phyloP scores from a whole-genome alignment of 345 rosid species.

The Boechera retrofracta region DNA sequence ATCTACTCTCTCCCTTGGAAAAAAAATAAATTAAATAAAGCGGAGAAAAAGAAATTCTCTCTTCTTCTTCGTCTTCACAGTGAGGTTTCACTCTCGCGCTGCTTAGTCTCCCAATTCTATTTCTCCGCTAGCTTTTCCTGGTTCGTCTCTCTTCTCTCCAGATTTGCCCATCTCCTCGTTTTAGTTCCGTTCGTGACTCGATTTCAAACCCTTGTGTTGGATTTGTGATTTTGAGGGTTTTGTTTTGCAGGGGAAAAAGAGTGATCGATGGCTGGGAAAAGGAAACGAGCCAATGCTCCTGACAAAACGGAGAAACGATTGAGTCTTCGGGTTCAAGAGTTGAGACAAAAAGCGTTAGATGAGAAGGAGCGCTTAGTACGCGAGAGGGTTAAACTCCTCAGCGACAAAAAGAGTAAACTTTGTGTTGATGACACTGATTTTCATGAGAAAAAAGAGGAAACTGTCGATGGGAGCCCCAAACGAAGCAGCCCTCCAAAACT shows the following conservation, averaged over 20 bases:
- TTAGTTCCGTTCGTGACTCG: background rate
- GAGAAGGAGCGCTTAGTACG: constrained; percentile 58
- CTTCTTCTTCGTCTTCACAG: background rate
- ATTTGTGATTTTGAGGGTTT: constrained; percentile 18
- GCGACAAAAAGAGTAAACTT: constrained; percentile 18
- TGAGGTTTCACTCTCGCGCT: background rate
- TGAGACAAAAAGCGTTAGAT: constrained; percentile 41
- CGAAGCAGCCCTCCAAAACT: background rate
- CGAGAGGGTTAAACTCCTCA: constrained; percentile 51
- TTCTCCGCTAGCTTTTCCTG: background rate
- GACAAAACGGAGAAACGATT: constrained; percentile 37
- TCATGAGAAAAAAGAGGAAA: background rate
- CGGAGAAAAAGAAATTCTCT: background rate
- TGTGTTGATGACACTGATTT: constrained; percentile 18
- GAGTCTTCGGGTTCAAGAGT: constrained; percentile 53
- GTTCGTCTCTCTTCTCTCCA: background rate
- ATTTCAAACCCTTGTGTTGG: background rate
- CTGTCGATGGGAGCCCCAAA: background rate
- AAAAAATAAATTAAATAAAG: background rate
- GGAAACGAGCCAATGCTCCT: background rate
- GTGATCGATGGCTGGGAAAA: constrained; percentile 21
- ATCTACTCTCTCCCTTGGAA: background rate
- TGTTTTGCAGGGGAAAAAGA: background rate
- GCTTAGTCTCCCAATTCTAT: background rate
- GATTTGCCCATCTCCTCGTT: background rate